These are phyloP conservation scores for Cadophora gregata DNA, from an alignment of 2,329 filamentous ascomycete genomes.

Conservation along the genomic window DNA sequence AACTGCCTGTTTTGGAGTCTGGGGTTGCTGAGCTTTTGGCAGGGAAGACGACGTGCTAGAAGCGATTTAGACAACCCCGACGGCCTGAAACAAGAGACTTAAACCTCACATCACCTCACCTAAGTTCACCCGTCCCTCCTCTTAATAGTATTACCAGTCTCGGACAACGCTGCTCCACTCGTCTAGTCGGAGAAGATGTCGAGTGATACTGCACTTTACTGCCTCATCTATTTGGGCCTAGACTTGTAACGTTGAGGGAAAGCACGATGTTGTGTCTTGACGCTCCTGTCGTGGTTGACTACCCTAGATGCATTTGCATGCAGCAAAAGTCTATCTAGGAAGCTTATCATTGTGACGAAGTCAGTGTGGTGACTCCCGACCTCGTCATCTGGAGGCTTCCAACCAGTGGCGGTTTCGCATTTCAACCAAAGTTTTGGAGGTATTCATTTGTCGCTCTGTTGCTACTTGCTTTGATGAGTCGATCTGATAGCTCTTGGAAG, in stretches of 20 bases:
- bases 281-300: not conserved
- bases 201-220: not conserved
- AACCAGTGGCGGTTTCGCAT: conserved; percentile 8
- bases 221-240: not conserved
- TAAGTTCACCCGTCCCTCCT: conserved; percentile 2
- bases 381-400: conserved; percentile 11
- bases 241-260: not conserved
- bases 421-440: not conserved
- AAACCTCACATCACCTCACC: not conserved
- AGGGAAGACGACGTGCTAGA: conserved; percentile 3
- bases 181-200: not conserved
- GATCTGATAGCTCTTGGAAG: not conserved
- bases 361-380: conserved; percentile 4
- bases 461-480: not conserved
- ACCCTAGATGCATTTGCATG: conserved; percentile 8
- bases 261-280: not conserved
- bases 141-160: not conserved
- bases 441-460: not conserved
- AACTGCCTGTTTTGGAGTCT: conserved; percentile 1
- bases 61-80: conserved; percentile 7
- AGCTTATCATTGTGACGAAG: conserved; percentile 2
- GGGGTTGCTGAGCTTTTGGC: not conserved
- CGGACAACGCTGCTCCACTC: not conserved
- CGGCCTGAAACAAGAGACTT: conserved; percentile 4
- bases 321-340: not conserved